phyloP scores from a whole-genome alignment of 116 monocot species.

The Posidonia oceanica region DNA sequence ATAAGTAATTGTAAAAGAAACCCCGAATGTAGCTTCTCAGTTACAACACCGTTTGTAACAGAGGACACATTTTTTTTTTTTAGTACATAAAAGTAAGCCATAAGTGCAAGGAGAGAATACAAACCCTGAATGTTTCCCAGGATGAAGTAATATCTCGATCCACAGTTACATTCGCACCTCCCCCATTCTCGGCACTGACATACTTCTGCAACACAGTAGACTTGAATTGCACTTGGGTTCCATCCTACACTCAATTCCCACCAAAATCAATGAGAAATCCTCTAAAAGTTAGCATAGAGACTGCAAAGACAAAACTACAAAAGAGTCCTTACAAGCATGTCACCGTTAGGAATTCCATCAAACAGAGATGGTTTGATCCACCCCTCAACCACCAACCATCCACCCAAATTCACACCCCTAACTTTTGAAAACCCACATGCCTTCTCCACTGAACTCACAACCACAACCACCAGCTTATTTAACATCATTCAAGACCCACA shows the following conservation, averaged over 20 bases:
- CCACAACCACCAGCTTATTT: background rate
- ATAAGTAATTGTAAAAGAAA: no score
- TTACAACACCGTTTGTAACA: no score
- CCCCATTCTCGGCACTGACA: constrained; percentile 44
- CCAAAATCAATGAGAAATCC: background rate
- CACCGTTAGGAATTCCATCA: constrained; percentile 74
- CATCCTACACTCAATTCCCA: constrained; percentile 39
- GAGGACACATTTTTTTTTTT: no score
- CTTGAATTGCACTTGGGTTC: constrained; percentile 65
- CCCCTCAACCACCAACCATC: constrained; percentile 75
- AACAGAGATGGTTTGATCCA: constrained; percentile 85
- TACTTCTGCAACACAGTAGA: constrained; percentile 52
- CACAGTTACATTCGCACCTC: constrained; percentile 47
- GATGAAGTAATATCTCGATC: constrained; percentile 46
- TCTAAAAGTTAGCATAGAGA: background rate
- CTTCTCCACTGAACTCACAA: constrained; percentile 8
- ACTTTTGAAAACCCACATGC: constrained; percentile 50
- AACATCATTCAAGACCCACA: background rate
- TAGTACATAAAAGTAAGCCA: no score
- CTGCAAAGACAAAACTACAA: background rate
- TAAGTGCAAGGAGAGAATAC: background rate
- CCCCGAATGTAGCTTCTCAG: no score
- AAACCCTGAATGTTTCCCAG: constrained; percentile 88
- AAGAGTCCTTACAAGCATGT: constrained; percentile 56
- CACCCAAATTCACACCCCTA: constrained; percentile 78